Conservation (phyloP, 108 stramenopile genomes). For the Skeletonema potamos region DNA sequence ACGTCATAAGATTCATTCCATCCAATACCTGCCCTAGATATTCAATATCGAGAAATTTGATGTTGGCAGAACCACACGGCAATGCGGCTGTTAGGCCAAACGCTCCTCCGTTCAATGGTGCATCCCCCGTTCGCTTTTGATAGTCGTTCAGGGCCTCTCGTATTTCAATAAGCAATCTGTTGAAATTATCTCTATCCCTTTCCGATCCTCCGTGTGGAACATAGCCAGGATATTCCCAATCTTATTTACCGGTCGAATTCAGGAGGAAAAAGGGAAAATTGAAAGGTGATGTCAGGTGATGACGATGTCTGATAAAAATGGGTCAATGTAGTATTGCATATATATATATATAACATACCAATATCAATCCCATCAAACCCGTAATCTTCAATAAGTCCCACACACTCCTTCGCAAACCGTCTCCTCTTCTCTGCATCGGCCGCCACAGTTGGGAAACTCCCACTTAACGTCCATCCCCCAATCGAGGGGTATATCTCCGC, state of each 20-base stretch:
- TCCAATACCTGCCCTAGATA: conserved; percentile 16
- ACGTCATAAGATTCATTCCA: conserved; percentile 46
- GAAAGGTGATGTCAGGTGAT: too few relatives aligned
- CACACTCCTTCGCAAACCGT: conserved; percentile 37
- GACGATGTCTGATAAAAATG: background rate
- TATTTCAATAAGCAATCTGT: conserved; percentile 21
- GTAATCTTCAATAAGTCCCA: conserved; percentile 33
- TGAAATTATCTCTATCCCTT: conserved; percentile 37
- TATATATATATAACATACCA: conserved; percentile 3
- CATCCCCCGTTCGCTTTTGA: conserved; percentile 10
- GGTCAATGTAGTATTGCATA: too few relatives aligned
- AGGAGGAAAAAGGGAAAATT: too few relatives aligned
- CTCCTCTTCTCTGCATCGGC: conserved; percentile 27
- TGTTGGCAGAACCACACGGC: conserved; percentile 31
- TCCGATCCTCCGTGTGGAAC: conserved; percentile 37
- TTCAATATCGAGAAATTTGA: conserved; percentile 34
- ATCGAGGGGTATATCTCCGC: conserved; percentile 47
- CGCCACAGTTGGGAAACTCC: conserved; percentile 29
- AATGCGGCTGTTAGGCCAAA: conserved; percentile 48
- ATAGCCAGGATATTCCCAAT: conserved; percentile 46
- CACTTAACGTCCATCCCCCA: conserved; percentile 43
- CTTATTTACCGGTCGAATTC: too few relatives aligned
- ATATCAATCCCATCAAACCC: conserved; percentile 49
- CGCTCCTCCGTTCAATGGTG: conserved; percentile 12
- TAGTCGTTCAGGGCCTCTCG: conserved; percentile 25